Conservation (phyloP, 371 early-diverging fungal genomes). For the Mucor plumbeus region DNA sequence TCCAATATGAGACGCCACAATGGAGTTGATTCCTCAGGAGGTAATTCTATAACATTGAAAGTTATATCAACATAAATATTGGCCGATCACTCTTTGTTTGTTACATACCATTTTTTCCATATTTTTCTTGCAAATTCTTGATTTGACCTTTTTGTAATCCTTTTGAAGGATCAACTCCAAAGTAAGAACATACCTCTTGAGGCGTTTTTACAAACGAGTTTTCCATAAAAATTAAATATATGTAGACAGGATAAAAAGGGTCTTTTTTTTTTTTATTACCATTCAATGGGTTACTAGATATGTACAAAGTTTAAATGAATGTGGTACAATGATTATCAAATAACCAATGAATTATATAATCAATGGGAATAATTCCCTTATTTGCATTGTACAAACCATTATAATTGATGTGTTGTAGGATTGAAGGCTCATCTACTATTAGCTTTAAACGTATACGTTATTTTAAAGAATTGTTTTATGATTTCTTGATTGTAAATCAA, state of each 20-base stretch:
- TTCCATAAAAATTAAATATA: constrained; percentile 53
- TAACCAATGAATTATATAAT: too few species aligned
- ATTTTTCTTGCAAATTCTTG: constrained; percentile 50
- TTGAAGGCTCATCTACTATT: too few species aligned
- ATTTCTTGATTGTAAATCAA: too few species aligned
- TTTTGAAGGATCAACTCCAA: constrained; percentile 58
- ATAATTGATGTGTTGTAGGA: too few species aligned
- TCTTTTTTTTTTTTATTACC: neutral
- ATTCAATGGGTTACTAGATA: neutral
- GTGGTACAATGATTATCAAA: too few species aligned
- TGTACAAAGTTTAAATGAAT: too few species aligned
- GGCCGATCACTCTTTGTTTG: too few species aligned
- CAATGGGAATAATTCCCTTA: too few species aligned
- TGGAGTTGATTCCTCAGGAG: constrained; percentile 85
- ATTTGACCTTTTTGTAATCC: constrained; percentile 69
- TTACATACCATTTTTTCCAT: constrained; percentile 77
- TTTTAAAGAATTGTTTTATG: too few species aligned
- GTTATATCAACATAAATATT: too few species aligned
- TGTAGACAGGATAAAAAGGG: constrained; percentile 4
- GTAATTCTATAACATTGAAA: constrained; percentile 40
- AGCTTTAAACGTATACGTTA: too few species aligned
- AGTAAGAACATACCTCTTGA: constrained; percentile 67
- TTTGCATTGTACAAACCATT: too few species aligned
- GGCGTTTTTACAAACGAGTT: constrained; percentile 66
- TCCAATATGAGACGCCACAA: constrained; percentile 90